A percentile compares a stretch with the other conserved stretches of the same genome.
Conservation (phyloP, 257 asterid genomes). For the Salvia miltiorrhiza region DNA sequence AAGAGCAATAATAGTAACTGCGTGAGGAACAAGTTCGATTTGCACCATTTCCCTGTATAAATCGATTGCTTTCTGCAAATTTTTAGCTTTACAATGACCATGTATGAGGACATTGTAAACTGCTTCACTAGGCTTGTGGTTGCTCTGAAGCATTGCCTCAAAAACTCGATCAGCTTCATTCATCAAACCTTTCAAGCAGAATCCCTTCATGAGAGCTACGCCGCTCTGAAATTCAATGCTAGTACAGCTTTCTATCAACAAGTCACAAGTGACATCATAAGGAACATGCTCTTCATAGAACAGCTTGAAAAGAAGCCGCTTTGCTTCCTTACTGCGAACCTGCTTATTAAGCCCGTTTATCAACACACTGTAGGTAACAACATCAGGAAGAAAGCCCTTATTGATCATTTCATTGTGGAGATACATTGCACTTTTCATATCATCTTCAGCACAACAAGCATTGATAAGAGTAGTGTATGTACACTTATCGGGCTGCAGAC, state of each 20-base stretch:
- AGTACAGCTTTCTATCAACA: constrained; percentile 69
- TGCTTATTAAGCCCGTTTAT: constrained; percentile 70
- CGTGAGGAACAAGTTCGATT: constrained; percentile 58
- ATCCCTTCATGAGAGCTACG: constrained; percentile 68
- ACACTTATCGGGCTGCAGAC: constrained; percentile 67
- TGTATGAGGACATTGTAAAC: constrained; percentile 65
- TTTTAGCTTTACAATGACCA: constrained; percentile 68
- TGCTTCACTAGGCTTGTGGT: constrained; percentile 55
- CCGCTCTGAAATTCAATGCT: constrained; percentile 46
- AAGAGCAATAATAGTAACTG: constrained; percentile 58
- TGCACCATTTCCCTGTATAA: constrained; percentile 59
- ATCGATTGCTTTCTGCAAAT: constrained; percentile 52
- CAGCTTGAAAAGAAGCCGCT: constrained; percentile 62
- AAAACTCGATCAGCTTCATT: constrained; percentile 71
- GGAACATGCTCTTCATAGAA: constrained; percentile 60
- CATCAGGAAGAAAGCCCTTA: constrained; percentile 74
- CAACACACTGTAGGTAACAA: constrained; percentile 81
- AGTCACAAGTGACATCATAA: constrained; percentile 50
- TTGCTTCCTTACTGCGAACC: constrained; percentile 74
- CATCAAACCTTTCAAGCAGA: constrained; percentile 91
- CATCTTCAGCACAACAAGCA: constrained; percentile 69
- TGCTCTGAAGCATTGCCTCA: constrained; percentile 46
- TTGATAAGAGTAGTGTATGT: constrained; percentile 78
- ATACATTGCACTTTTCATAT: constrained; percentile 48
- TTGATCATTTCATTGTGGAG: constrained; percentile 76